Evolutionary conservation across 2,329 filamentous ascomycete species (phyloP).

Genomic region (Arthroderma sp.): DNA sequence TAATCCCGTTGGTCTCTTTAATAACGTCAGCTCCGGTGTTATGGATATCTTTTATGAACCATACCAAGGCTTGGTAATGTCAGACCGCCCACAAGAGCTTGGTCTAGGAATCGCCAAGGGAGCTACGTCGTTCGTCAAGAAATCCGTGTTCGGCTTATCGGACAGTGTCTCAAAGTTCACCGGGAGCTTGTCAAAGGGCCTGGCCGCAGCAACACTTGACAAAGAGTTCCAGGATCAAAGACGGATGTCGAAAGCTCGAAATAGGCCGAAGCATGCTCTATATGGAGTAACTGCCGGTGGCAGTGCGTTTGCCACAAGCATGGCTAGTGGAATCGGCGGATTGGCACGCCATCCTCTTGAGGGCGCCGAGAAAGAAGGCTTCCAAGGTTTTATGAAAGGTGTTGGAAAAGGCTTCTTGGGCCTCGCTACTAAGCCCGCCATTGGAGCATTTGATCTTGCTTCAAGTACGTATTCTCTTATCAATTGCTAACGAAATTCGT

Average conservation of each 20-base stretch:
- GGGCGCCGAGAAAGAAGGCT: slow-evolving; percentile 89
- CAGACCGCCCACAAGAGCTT: slow-evolving; percentile 86
- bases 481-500: background rate
- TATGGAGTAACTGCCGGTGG: slow-evolving; percentile 93
- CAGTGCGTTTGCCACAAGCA: slow-evolving; percentile 82
- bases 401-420: slow-evolving; percentile 90
- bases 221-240: slow-evolving; percentile 97
- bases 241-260: slow-evolving; percentile 82
- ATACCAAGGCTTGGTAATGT: slow-evolving; percentile 94
- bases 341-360: slow-evolving; percentile 87
- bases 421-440: slow-evolving; percentile 90
- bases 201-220: slow-evolving; percentile 88
- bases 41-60: slow-evolving; percentile 99
- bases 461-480: slow-evolving; percentile 42
- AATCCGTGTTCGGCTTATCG: slow-evolving; percentile 92
- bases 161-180: slow-evolving; percentile 98
- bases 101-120: slow-evolving; percentile 93
- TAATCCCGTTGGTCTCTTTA: slow-evolving; percentile 95
- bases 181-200: slow-evolving; percentile 88
- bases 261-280: slow-evolving; percentile 89
- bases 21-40: slow-evolving; percentile 92
- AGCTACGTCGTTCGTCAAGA: slow-evolving; percentile 94
- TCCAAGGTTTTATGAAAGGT: slow-evolving; percentile 90
- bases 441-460: slow-evolving; percentile 91
- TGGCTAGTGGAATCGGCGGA: slow-evolving; percentile 87